Percentiles rank a stretch among this genome's conserved stretches.
phyloP scores from a whole-genome alignment of 177 flowering plant genomes.

The Viscum album region DNA sequence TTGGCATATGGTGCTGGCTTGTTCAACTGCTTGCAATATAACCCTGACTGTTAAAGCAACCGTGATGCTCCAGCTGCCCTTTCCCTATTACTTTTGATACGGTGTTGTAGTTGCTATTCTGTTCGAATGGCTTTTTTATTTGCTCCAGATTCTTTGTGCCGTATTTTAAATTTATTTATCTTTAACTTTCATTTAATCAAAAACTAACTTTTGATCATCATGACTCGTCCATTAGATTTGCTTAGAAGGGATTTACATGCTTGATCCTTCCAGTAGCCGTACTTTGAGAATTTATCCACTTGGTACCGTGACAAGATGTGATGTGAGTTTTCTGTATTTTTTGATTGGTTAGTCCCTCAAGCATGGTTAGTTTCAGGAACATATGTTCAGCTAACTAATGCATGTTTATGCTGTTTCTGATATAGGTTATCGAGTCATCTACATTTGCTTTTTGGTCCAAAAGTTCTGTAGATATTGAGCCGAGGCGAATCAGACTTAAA shows the following conservation, averaged over 20 bases:
- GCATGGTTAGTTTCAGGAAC: not conserved
- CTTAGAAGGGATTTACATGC: constrained; percentile 92
- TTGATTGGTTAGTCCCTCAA: not conserved
- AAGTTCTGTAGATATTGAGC: constrained; percentile 81
- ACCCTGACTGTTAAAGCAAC: too few relatives aligned
- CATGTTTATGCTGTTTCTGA: constrained; percentile 5
- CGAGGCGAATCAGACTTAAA: constrained; percentile 81
- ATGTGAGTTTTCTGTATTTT: constrained; percentile 37
- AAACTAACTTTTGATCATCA: too few relatives aligned
- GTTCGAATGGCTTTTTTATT: too few relatives aligned
- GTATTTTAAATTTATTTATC: too few relatives aligned
- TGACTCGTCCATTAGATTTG: constrained; percentile 77
- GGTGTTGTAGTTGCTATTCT: too few relatives aligned
- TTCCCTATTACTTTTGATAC: too few relatives aligned
- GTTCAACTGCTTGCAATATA: too few relatives aligned
- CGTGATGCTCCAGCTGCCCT: too few relatives aligned
- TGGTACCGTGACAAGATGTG: constrained; percentile 82
- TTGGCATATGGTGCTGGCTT: too few relatives aligned
- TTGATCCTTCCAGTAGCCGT: constrained; percentile 67
- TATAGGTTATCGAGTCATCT: constrained; percentile 57
- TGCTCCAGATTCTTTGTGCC: too few relatives aligned
- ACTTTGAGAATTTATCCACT: constrained; percentile 82
- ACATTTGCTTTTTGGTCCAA: constrained; percentile 79
- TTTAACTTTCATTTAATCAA: too few relatives aligned
- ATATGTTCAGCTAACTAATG: too few relatives aligned